Evolutionary conservation across 345 rosid genomes (phyloP).

Genomic region (Eucalyptus victrix): DNA sequence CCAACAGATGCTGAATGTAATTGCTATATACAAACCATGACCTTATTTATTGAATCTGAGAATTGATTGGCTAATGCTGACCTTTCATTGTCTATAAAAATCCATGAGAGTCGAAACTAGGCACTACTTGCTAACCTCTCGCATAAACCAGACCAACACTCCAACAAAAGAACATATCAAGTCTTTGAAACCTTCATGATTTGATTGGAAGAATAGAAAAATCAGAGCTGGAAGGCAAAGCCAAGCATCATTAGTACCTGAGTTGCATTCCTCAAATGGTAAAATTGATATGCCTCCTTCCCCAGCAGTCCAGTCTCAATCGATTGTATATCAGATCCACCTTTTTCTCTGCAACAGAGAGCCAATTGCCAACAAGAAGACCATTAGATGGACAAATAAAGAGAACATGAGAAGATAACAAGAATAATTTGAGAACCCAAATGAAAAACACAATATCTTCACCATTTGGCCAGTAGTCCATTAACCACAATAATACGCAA

Average conservation of each 20-base stretch:
- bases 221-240: neutral
- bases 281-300: constrained; percentile 45
- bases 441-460: neutral
- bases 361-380: neutral
- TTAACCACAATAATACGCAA: neutral
- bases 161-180: neutral
- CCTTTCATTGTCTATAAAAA: neutral
- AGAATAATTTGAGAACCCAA: neutral
- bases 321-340: constrained; percentile 18
- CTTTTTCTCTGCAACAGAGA: constrained; percentile 29
- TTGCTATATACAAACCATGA: neutral
- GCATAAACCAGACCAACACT: neutral
- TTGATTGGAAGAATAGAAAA: neutral
- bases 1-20: neutral
- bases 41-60: neutral
- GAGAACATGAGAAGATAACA: neutral
- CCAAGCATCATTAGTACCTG: constrained; percentile 34
- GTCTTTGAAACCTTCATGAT: neutral
- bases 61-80: neutral
- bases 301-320: constrained; percentile 19
- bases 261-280: constrained; percentile 64
- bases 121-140: neutral
- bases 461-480: neutral
- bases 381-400: neutral
- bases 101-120: neutral